Base-by-base conservation (phyloP, 208 protist species). In the Leishmania turanica region DNA sequence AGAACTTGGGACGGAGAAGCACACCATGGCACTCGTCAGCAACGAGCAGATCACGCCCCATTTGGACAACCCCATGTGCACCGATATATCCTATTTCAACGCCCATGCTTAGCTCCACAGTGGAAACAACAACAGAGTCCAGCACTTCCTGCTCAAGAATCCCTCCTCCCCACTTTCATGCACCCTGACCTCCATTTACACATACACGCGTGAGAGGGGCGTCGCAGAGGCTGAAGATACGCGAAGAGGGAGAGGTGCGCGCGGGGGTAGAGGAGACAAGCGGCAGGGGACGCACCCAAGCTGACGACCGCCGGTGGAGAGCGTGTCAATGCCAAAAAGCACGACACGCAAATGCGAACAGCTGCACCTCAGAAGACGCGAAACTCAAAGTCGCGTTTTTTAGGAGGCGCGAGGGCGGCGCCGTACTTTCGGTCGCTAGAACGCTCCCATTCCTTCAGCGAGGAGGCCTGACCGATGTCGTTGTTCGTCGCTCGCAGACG, bases 401-500 rank as follows among this genome's bases (percentile, higher is more conserved):
- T 92, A 47, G 94, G 94, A 65, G 94, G 94, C 5, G 94, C 94
- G 79, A 93, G 75, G 21, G 71, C 62, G 4, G 89, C 85, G 3
- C 91, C 92, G 75, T 97, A 97, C 84, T 96, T 96, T 37, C 94
- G 89, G 77, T 92, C 77, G n/a, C 86, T 78, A 27, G 91, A 91
- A 58, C 91, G 83, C 78, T 97, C 89, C 92, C 92, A 97, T 84
- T 97, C 92, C 75, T 89, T 84, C 47, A 62, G 54, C 45, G 87
- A 91, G 51, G 78, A 90, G 56, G 77, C 88, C 7, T 80, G 60
- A 1, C 94, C 94, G 71, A 97, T 96, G 40, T 97, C 87, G 2
- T 54, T 79, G 84, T 97, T 97, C 1, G 85, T 92, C 40, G 92
- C 79, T 27, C 94, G 88, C 69, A 97, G 89, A 5, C 88, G 88